Evolutionary conservation across 495 filamentous ascomycete genomes (phyloP).

Genomic region (Hyaloscypha hepaticicola): DNA sequence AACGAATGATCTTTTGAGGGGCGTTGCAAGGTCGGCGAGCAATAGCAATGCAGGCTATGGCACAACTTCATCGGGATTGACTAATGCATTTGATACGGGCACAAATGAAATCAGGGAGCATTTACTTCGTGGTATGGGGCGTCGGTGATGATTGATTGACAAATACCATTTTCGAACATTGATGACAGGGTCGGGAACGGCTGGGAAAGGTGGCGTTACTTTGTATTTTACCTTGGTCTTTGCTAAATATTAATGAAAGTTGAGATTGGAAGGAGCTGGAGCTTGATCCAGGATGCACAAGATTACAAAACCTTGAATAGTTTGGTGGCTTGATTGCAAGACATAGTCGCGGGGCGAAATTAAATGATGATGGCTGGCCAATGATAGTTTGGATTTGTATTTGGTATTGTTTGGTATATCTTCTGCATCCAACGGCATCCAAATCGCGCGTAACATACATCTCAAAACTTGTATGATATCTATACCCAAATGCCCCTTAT

Average conservation of each 20-base stretch:
- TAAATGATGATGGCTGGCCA: background rate
- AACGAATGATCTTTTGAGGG: constrained; percentile 22
- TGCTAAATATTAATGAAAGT: constrained; percentile 8
- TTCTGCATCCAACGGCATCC: constrained; percentile 18
- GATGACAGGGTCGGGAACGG: background rate
- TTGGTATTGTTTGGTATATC: constrained; percentile 6
- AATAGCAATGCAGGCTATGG: constrained; percentile 24
- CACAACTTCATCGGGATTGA: constrained; percentile 19
- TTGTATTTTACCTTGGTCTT: background rate
- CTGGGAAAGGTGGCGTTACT: background rate
- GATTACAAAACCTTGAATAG: background rate
- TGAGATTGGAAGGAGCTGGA: background rate
- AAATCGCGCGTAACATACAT: constrained; percentile 6
- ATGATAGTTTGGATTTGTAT: background rate
- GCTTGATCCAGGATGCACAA: background rate
- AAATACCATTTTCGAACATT: constrained; percentile 5
- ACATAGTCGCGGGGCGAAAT: constrained; percentile 4
- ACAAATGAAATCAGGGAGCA: constrained; percentile 29
- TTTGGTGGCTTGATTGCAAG: constrained; percentile 2
- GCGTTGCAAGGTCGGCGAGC: constrained; percentile 14
- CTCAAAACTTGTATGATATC: constrained; percentile 16
- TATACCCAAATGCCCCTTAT: constrained; percentile 13
- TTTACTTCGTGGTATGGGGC: constrained; percentile 25
- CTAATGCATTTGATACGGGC: constrained; percentile 13
- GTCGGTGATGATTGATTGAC: constrained; percentile 19